phyloP scores from a whole-genome alignment of 2,329 filamentous ascomycete genomes.

The Aureobasidium sp. region DNA sequence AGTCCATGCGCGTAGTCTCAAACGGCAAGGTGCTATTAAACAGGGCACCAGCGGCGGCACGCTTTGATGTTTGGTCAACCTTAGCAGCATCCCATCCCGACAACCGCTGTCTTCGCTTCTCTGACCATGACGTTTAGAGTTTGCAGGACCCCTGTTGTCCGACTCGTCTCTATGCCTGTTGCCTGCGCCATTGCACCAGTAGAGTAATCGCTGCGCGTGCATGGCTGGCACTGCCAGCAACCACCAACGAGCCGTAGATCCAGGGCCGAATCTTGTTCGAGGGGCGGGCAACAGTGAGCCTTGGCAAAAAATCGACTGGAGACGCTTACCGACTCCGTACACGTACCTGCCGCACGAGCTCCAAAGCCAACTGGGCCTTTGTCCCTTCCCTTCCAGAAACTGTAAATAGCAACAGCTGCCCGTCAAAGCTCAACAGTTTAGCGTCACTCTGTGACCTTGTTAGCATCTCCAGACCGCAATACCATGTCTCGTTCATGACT shows the following conservation, averaged over 20 bases:
- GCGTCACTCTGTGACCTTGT: neutral
- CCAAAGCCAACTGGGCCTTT: neutral
- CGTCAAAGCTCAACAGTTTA: constrained; percentile 1
- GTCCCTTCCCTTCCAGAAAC: neutral
- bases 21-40: neutral
- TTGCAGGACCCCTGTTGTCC: neutral
- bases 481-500: constrained; percentile 4
- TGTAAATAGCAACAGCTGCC: neutral
- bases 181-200: neutral
- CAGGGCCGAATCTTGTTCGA: neutral
- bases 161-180: neutral
- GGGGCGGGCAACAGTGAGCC: neutral
- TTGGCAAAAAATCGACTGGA: neutral
- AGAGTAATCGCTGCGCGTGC: neutral
- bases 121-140: neutral
- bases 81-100: too few relatives aligned
- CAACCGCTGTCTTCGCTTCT: constrained; percentile 5
- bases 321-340: neutral
- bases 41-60: neutral
- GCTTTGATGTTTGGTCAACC: too few relatives aligned
- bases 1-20: constrained; percentile 5
- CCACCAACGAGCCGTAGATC: constrained; percentile 1
- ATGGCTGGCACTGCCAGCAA: neutral
- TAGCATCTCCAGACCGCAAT: constrained; percentile 3
- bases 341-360: neutral